These are phyloP conservation scores for Pseudohalonectria lignicola DNA, from an alignment of 2,329 filamentous ascomycete genomes.

Conservation along the genomic window DNA sequence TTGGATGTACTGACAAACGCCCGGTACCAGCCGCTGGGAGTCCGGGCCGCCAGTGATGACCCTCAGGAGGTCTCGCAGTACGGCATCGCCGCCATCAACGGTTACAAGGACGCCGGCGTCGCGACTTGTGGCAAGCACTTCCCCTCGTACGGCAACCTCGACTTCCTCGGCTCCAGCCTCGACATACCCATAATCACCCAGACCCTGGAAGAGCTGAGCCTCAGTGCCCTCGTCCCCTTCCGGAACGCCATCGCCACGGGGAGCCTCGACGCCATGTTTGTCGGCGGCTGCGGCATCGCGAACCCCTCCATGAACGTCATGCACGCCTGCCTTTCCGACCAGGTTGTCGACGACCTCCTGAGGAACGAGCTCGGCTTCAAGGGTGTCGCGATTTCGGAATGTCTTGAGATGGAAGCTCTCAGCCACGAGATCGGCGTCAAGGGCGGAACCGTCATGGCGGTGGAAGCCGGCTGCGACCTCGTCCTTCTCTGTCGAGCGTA, in stretches of 20 bases:
- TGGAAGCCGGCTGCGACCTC: constrained; percentile 90
- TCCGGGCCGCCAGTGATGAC: constrained; percentile 83
- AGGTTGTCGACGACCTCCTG: constrained; percentile 82
- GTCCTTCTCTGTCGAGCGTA: constrained; percentile 82
- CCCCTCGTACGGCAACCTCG: constrained; percentile 88
- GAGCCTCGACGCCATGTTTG: constrained; percentile 82
- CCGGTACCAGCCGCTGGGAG: constrained; percentile 79
- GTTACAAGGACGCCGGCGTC: constrained; percentile 83
- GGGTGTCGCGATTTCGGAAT: constrained; percentile 90
- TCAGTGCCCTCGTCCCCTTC: constrained; percentile 88
- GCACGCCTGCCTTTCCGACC: constrained; percentile 86
- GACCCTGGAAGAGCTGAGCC: constrained; percentile 79
- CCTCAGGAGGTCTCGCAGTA: constrained; percentile 92
- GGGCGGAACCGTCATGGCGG: constrained; percentile 93
- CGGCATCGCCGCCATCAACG: constrained; percentile 80
- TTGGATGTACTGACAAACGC: constrained; percentile 91
- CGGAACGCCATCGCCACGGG: constrained; percentile 80
- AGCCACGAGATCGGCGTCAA: constrained; percentile 96
- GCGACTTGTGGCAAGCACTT: constrained; percentile 94
- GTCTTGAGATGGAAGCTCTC: constrained; percentile 90
- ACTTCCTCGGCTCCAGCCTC: constrained; percentile 81
- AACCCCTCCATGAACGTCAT: constrained; percentile 89
- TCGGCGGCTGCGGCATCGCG: constrained; percentile 86
- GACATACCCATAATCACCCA: constrained; percentile 95
- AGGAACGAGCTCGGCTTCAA: constrained; percentile 83